Evolutionary conservation across 176 grass and related monocot genomes (phyloP), one percentile per base, ranked within the genome.

Genomic region (Olyra latifolia): DNA sequence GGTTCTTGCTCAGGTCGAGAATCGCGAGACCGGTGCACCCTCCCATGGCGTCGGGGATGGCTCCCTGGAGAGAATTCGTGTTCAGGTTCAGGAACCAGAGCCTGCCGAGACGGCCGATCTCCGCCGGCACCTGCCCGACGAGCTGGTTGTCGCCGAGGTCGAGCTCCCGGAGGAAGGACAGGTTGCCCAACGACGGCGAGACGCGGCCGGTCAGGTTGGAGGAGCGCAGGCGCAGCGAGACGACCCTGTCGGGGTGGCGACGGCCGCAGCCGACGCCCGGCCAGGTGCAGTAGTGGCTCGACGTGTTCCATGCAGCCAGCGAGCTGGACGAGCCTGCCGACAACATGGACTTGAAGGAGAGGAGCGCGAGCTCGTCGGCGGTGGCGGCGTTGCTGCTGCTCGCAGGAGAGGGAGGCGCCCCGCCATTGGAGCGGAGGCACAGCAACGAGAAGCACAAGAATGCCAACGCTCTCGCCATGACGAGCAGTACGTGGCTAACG

Each of bases 281-380:
- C 88, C 88, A 90, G 44, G 20, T 10, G 76, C 83, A 47, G 45
- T n/a, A n/a, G n/a, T n/a, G n/a, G n/a, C n/a, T n/a, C n/a, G n/a
- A n/a, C n/a, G n/a, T n/a, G n/a, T n/a, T 43, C 42, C 42, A 43
- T 43, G 42, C 8, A 43, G 8, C 42, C 42, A 85, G 48, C 15
- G 43, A 83, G 5, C 54, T 1, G 82, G 56, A 1, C 3, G 27
- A 1, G 16, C 24, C 10, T 14, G 49, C 7, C 6, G 19, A 60
- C 5, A 85, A 12, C 8, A 81, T 23, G 22, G 87, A 89, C 45
- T 84, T 89, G 81, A 89, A 84, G 52, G 81, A 80, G 14, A 89
- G 66, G 48, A 89, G 87, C 6, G 59, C 66, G 0, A 53, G 48
- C 15, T 42, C 66, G 15, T 89, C 77, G n/a, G 47, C 48, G 0